These are phyloP conservation scores for Macadamia integrifolia DNA, from an alignment of 164 flowering plant species.

Conservation along the genomic window DNA sequence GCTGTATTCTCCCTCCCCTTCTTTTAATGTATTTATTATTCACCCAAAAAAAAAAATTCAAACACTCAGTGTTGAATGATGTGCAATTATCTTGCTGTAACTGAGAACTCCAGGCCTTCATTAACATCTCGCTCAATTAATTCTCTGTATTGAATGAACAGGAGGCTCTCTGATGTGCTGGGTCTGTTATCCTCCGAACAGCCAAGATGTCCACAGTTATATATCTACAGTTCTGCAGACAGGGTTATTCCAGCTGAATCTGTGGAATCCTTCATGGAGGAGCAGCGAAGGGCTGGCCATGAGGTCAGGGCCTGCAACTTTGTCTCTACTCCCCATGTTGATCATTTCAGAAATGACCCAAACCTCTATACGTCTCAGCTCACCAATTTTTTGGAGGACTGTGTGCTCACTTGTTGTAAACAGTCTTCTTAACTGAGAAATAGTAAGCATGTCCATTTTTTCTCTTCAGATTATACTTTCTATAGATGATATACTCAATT, in stretches of 20 bases:
- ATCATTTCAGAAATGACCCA: slow-evolving; percentile 88
- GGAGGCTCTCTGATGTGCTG: slow-evolving; percentile 84
- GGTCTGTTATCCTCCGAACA: slow-evolving; percentile 51
- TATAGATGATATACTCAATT: not conserved
- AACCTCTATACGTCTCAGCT: slow-evolving; percentile 71
- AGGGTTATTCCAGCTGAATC: slow-evolving; percentile 77
- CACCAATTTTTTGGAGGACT: slow-evolving; percentile 70
- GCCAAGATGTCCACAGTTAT: slow-evolving; percentile 79
- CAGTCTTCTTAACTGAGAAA: slow-evolving; percentile 14
- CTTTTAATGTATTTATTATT: too few species aligned
- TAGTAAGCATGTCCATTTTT: slow-evolving; percentile 4
- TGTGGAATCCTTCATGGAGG: slow-evolving; percentile 80
- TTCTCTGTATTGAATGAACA: slow-evolving; percentile 22
- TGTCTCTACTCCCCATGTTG: slow-evolving; percentile 88
- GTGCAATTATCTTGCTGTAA: not conserved
- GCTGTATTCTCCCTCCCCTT: too few species aligned
- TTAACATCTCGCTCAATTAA: not conserved
- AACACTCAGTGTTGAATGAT: not conserved
- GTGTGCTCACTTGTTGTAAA: slow-evolving; percentile 50
- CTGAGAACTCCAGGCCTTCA: too few species aligned
- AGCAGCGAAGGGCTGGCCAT: slow-evolving; percentile 66
- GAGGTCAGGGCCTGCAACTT: slow-evolving; percentile 91
- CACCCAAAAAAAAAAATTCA: too few species aligned
- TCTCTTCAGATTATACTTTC: not conserved
- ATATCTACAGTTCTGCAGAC: slow-evolving; percentile 90